Base-by-base conservation (phyloP, 768 basidiomycete genomes). In the Leccinum boreale region DNA sequence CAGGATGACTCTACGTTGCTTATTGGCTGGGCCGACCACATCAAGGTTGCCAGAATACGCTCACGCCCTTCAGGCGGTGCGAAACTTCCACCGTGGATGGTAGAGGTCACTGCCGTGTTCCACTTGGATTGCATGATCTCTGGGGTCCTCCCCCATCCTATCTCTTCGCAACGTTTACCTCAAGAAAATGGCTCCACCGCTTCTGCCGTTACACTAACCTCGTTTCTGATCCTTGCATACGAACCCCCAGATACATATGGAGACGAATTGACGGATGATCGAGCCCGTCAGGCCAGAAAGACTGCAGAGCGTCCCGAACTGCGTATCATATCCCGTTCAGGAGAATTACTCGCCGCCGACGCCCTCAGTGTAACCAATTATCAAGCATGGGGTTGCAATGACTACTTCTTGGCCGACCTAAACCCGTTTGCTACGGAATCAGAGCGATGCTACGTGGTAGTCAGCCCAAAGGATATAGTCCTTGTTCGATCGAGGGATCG, bases 71-170 rank as follows among this genome's bases (percentile, higher is more conserved):
- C 80, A 5, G 67, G 78, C 3, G 69, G 78, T 0, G 74, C 80
- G 2, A 81, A 79, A 58, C 73, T 79, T 9, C 79, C 86, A 0
- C 85, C 86, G 9, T 79, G 87, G 56, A 72, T 85, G 39, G 92
- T 92, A 53, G 96, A 98, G 66, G 89, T 98, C 62, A 93, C 91
- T 1, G 90, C 90, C 2, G 87, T 92, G 42, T 93, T 98, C 73
- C 88, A 94, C 67, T 78, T 98, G 48, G 97, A 98, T 70, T 94
- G 91, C 69, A 95, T 97, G 92, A 84, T 98, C 42, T 84, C 94
- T 1, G 95, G 95, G 21, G 85, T 99, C 56, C 83, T 88, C 3
- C 89, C 92, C 5, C 91, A 94, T 71, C 83, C 84, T 1, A 77
- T 79, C 47, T 71, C 79, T 4, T 28, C 46, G 58, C 73, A 33